phyloP scores from a whole-genome alignment of 306 rosid genomes.

The Lagenaria siceraria region DNA sequence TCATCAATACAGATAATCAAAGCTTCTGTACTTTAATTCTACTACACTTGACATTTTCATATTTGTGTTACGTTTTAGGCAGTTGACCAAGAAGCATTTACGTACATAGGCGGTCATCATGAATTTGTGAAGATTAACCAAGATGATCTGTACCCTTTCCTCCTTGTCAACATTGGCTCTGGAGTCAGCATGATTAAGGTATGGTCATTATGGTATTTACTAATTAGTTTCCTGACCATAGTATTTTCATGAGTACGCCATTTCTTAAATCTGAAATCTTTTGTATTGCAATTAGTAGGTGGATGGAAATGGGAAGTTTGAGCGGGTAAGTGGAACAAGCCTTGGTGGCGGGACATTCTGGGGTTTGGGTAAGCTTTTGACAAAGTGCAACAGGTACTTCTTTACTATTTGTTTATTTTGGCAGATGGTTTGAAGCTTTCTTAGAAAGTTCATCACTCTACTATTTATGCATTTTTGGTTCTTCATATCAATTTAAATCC shows the following conservation, averaged over 20 bases:
- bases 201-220: conserved; percentile 10
- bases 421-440: neutral
- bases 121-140: conserved; percentile 70
- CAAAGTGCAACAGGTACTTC: conserved; percentile 70
- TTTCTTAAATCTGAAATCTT: conserved; percentile 3
- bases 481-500: neutral
- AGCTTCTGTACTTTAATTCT: neutral
- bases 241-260: neutral
- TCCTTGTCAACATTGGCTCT: conserved; percentile 90
- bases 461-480: neutral
- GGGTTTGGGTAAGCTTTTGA: conserved; percentile 94
- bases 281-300: conserved; percentile 39
- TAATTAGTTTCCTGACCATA: neutral
- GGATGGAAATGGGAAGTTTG: conserved; percentile 78
- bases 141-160: conserved; percentile 76
- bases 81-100: conserved; percentile 68
- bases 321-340: conserved; percentile 95
- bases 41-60: neutral
- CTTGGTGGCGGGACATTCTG: conserved; percentile 97
- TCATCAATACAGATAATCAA: neutral
- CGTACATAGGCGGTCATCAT: conserved; percentile 56
- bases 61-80: conserved; percentile 27
- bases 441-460: neutral
- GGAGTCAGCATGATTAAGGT: conserved; percentile 99
- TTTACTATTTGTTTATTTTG: neutral